A percentile compares a stretch with the other conserved stretches of the same genome.
Evolutionary conservation across 1,284 basidiomycete species (phyloP).

Genomic region (Fomitiporia mediterranea): DNA sequence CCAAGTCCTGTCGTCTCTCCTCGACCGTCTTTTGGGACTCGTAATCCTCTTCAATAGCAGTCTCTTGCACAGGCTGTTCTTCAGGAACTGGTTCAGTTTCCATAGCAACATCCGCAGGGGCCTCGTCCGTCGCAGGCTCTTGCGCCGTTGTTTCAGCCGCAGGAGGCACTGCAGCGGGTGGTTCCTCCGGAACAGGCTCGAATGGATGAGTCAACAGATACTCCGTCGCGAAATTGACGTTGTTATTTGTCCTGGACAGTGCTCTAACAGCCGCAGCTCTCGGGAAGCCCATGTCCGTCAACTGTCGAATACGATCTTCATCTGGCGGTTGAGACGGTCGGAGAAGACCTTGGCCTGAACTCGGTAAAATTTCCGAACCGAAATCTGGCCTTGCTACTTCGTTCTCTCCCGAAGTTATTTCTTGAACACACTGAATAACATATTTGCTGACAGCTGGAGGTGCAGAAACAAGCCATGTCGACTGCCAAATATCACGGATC

Average conservation of each 20-base stretch:
- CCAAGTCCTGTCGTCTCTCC: constrained; percentile 61
- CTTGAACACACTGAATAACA: constrained; percentile 75
- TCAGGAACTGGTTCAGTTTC: constrained; percentile 22
- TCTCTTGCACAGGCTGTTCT: constrained; percentile 16
- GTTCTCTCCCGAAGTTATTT: constrained; percentile 78
- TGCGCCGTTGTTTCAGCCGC: constrained; percentile 21
- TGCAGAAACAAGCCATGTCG: constrained; percentile 75
- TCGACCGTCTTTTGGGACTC: constrained; percentile 36
- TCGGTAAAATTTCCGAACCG: constrained; percentile 24
- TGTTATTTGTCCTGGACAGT: constrained; percentile 81
- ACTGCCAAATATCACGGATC: constrained; percentile 73
- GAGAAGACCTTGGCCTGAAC: constrained; percentile 27
- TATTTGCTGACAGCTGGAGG: constrained; percentile 71
- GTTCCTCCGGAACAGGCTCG: constrained; percentile 62
- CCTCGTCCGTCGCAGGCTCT: constrained; percentile 30
- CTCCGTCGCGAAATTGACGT: constrained; percentile 87
- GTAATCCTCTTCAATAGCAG: constrained; percentile 22
- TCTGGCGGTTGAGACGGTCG: constrained; percentile 56
- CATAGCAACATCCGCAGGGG: constrained; percentile 24
- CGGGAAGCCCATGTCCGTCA: constrained; percentile 97
- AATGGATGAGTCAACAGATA: constrained; percentile 82
- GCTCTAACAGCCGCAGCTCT: constrained; percentile 82
- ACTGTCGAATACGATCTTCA: constrained; percentile 72
- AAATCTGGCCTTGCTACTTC: constrained; percentile 57
- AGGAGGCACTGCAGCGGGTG: constrained; percentile 28